Conservation (phyloP, 768 basidiomycete species). For the Russula emetica region DNA sequence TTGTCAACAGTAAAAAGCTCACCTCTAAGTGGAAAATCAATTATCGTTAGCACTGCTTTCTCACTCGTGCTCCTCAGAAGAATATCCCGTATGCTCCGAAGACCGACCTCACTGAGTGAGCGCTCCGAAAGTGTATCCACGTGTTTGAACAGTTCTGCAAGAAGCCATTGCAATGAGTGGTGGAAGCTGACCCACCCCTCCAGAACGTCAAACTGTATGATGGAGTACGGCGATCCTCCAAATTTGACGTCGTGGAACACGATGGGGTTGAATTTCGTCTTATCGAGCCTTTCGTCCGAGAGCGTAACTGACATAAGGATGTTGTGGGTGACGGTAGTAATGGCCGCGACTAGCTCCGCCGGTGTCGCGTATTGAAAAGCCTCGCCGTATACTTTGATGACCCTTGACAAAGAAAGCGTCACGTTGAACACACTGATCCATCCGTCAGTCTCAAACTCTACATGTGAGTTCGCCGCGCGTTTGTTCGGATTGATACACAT, state of each 20-base stretch:
- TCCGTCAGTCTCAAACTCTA: conserved; percentile 95
- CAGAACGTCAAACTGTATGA: conserved; percentile 73
- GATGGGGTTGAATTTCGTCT: conserved; percentile 57
- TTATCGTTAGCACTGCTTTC: conserved; percentile 63
- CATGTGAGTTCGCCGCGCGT: conserved; percentile 73
- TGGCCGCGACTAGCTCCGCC: conserved; percentile 60
- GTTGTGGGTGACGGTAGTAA: conserved; percentile 63
- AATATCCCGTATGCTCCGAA: conserved; percentile 54
- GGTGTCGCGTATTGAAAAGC: conserved; percentile 60
- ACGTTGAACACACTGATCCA: conserved; percentile 98
- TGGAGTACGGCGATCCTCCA: conserved; percentile 52
- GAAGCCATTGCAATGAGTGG: conserved; percentile 86
- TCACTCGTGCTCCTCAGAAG: conserved; percentile 60
- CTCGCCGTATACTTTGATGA: conserved; percentile 86
- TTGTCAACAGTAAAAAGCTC: conserved; percentile 30
- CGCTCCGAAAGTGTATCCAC: conserved; percentile 61
- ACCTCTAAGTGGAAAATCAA: conserved; percentile 92
- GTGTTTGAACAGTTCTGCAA: conserved; percentile 85
- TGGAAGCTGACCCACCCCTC: conserved; percentile 89
- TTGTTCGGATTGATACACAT: conserved; percentile 91
- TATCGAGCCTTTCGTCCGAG: conserved; percentile 63
- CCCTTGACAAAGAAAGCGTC: conserved; percentile 81
- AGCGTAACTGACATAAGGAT: conserved; percentile 70
- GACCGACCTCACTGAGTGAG: conserved; percentile 47
- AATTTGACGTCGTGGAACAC: conserved; percentile 65